These are phyloP conservation scores for Fistulifera pelliculosa DNA, from an alignment of 108 stramenopile genomes.

Conservation along the genomic window DNA sequence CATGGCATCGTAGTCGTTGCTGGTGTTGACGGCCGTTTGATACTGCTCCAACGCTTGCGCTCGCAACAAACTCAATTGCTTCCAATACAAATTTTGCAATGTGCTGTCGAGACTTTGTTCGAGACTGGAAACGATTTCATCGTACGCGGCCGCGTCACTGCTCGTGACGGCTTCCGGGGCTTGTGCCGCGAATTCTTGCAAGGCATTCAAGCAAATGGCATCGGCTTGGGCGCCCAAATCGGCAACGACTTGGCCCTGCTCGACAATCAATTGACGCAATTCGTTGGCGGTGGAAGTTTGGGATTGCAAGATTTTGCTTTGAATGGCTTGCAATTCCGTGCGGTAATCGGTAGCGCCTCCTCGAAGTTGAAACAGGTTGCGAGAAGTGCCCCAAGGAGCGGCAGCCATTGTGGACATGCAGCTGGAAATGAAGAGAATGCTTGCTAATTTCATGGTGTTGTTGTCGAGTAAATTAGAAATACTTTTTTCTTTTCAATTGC, in stretches of 20 bases:
- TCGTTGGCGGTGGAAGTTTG: conserved; percentile 48
- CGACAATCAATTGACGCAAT: conserved; percentile 59
- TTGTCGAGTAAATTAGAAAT: no score
- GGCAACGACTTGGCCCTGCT: conserved; percentile 53
- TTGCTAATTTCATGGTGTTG: no score
- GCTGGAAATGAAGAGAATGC: no score
- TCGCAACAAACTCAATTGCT: conserved; percentile 76
- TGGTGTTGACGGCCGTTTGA: conserved; percentile 60
- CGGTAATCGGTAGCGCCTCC: not conserved
- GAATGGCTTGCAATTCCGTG: conserved; percentile 1
- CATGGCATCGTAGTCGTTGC: conserved; percentile 95
- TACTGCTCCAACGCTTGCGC: conserved; percentile 83
- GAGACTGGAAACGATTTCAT: conserved; percentile 79
- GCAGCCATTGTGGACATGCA: no score
- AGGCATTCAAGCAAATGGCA: conserved; percentile 79
- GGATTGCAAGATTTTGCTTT: conserved; percentile 7
- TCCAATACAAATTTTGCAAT: conserved; percentile 85
- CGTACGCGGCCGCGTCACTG: conserved; percentile 60
- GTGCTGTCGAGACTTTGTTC: conserved; percentile 85
- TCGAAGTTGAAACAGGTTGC: no score
- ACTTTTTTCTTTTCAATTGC: no score
- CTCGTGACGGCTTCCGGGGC: conserved; percentile 76
- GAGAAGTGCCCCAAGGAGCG: no score
- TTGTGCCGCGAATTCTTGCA: conserved; percentile 80
- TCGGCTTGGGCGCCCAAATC: conserved; percentile 83